phyloP scores from a whole-genome alignment of 2,329 filamentous ascomycete genomes.

The Aureobasidium sp. region DNA sequence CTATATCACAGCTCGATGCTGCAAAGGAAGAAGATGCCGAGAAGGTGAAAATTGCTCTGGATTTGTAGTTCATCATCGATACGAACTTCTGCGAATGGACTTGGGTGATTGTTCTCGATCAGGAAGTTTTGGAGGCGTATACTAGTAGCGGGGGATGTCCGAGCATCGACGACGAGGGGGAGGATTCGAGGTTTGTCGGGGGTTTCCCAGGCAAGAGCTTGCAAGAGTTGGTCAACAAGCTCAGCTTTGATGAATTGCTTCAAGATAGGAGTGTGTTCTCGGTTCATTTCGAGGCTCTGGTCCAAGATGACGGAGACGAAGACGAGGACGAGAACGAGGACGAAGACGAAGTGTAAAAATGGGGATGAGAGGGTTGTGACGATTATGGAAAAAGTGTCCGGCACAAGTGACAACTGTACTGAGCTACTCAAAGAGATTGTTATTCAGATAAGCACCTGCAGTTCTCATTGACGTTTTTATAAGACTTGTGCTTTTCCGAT shows the following conservation, averaged over 20 bases:
- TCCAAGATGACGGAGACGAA: no score
- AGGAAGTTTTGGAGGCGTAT: conserved; percentile 17
- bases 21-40: background rate
- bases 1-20: no score
- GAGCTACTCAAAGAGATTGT: no score
- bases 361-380: no score
- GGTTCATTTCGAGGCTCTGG: background rate
- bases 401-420: no score
- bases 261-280: background rate
- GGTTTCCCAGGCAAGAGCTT: background rate
- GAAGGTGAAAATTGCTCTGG: conserved; percentile 12
- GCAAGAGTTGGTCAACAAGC: background rate
- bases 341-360: no score
- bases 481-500: no score
- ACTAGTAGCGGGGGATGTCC: background rate
- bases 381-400: no score
- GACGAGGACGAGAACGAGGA: no score
- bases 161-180: background rate
- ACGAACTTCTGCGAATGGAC: conserved; percentile 24
- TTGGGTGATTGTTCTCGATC: conserved; percentile 27
- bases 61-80: conserved; percentile 23
- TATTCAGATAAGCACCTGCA: no score
- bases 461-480: no score
- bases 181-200: background rate
- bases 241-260: background rate